A percentile compares a stretch with the other conserved stretches of the same genome.
phyloP scores from a whole-genome alignment of 73 alveolate species.

The Paramecium sonneborni region DNA sequence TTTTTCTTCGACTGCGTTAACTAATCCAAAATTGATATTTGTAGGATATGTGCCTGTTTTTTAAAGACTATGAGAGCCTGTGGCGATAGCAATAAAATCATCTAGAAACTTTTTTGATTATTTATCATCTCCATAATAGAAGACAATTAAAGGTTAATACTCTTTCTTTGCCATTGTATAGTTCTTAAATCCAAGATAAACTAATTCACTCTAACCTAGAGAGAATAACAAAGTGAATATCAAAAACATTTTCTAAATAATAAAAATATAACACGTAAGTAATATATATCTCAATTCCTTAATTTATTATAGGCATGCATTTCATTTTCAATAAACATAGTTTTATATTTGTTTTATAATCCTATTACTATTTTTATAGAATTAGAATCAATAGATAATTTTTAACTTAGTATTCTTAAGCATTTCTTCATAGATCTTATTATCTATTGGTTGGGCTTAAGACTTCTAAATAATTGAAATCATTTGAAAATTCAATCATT shows the following conservation, averaged over 20 bases:
- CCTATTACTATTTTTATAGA: neutral
- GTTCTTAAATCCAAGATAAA: neutral
- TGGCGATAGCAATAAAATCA: conserved; percentile 8
- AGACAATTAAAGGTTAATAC: conserved; percentile 12
- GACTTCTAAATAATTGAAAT: neutral
- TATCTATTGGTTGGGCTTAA: neutral
- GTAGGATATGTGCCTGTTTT: conserved; percentile 19
- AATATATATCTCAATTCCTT: neutral
- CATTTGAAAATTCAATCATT: neutral
- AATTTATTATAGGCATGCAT: conserved; percentile 13
- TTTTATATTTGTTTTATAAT: neutral
- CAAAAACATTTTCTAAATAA: neutral
- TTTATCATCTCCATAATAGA: conserved; percentile 48
- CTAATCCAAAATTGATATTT: conserved; percentile 43
- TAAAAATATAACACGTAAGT: conserved; percentile 19
- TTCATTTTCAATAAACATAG: conserved; percentile 1
- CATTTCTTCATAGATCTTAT: neutral
- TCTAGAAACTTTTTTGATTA: conserved; percentile 14
- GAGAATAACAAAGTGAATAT: conserved; percentile 9
- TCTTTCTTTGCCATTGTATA: conserved; percentile 50
- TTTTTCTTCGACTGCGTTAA: conserved; percentile 4
- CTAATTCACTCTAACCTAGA: conserved; percentile 1
- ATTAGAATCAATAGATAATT: neutral
- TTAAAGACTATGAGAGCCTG: neutral
- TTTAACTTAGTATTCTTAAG: neutral